phyloP scores from a whole-genome alignment of 1,139 yeast genomes.

The Magnusiomyces paraingens region DNA sequence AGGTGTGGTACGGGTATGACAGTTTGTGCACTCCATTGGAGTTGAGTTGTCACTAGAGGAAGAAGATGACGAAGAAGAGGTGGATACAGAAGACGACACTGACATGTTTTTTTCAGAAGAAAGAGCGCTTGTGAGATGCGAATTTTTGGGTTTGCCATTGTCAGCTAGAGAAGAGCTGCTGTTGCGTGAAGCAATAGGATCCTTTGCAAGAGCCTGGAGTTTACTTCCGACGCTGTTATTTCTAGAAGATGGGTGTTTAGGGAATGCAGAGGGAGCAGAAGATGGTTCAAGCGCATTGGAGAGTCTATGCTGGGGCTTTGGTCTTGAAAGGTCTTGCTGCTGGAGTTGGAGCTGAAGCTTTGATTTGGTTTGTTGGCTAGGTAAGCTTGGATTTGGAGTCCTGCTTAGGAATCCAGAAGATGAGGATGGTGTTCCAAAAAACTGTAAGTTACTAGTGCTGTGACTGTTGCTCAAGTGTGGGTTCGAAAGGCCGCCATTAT shows the following conservation, averaged over 20 bases:
- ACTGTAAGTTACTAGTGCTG: conserved; percentile 9
- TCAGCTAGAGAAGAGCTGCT: no score
- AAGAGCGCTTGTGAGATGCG: conserved; percentile 3
- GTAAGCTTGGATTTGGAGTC: not conserved
- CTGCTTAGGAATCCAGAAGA: not conserved
- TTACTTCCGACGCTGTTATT: not conserved
- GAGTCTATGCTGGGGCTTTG: no score
- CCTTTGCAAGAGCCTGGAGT: not conserved
- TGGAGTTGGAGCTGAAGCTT: conserved; percentile 1
- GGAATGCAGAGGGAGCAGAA: no score
- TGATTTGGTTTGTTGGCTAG: no score
- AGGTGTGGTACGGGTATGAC: conserved; percentile 87
- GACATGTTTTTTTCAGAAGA: conserved; percentile 2
- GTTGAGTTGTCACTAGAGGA: conserved; percentile 15
- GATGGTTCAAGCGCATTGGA: no score
- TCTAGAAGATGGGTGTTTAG: not conserved
- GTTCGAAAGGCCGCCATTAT: not conserved
- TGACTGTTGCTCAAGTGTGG: conserved; percentile 8
- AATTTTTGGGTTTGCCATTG: no score
- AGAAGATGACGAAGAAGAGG: conserved; percentile 9
- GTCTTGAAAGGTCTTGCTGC: not conserved
- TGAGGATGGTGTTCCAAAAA: conserved; percentile 1
- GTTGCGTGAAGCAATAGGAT: no score
- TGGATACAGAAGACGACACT: not conserved
- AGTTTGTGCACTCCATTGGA: conserved; percentile 57